A percentile compares a stretch with the other conserved stretches of the same genome.
phyloP scores from a whole-genome alignment of 371 early-diverging fungal genomes.

The Mortierella sp. region DNA sequence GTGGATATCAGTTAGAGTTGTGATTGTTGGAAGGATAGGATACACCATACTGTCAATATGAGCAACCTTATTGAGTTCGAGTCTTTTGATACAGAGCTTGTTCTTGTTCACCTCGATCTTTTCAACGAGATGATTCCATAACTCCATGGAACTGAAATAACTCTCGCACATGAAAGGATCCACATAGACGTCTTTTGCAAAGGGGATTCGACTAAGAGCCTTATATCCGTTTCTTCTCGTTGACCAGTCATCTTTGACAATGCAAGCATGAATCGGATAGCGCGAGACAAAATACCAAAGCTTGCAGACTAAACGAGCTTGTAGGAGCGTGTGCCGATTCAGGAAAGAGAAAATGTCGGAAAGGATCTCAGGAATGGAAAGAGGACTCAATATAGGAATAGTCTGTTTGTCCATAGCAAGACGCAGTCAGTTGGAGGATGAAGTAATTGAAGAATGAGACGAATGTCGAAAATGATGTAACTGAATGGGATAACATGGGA shows the following conservation, averaged over 20 bases:
- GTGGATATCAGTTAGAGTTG: constrained; percentile 7
- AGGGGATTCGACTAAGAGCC: not conserved
- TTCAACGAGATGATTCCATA: not conserved
- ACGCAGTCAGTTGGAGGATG: too few relatives aligned
- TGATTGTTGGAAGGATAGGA: constrained; percentile 7
- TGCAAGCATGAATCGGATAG: not conserved
- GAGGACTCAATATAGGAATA: not conserved
- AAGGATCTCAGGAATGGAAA: not conserved
- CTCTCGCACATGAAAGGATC: not conserved
- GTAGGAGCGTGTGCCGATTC: not conserved
- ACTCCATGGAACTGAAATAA: not conserved
- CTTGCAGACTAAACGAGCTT: not conserved
- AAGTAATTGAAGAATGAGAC: too few relatives aligned
- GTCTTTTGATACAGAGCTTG: constrained; percentile 1
- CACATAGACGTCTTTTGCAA: not conserved
- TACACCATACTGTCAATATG: constrained; percentile 1
- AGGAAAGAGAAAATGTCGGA: not conserved
- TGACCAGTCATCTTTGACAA: not conserved
- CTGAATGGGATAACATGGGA: too few relatives aligned
- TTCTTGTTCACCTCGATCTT: not conserved
- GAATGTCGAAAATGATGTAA: too few relatives aligned
- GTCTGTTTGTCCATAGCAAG: not conserved
- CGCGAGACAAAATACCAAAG: not conserved
- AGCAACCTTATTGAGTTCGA: constrained; percentile 3
- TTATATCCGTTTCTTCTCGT: not conserved